Evolutionary conservation across 768 basidiomycete genomes (phyloP), one percentile per base, ranked within the genome.

Genomic region (Kwoniella dejecticola): DNA sequence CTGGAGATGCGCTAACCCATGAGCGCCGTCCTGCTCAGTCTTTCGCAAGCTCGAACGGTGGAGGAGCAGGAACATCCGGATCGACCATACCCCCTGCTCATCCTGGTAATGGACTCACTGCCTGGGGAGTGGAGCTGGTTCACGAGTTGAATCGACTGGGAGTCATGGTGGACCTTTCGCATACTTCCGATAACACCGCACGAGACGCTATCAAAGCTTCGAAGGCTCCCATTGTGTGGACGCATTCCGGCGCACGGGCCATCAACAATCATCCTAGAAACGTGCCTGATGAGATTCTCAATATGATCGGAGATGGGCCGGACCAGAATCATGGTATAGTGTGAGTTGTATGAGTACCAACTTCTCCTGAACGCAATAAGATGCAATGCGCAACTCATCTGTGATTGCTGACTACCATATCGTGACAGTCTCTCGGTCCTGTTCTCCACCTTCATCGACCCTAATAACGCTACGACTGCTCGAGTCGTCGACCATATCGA

Each of bases 81-180:
- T 42, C 40, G 2, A 29, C 44, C 1, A 46, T 69, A 2, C 19
- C 30, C 17, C 66, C 69, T 19, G 46, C 53, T 12, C 64, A 69
- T 38, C 53, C 64, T 6, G 53, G 55, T 12, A 62, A 70, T 42
- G 69, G 69, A 26, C 59, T 70, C 2, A 58, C 69, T 12, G 24
- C 29, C 11, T 56, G 64, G 24, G 69, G 69, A 19, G 17, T 27
- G 8, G 56, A 31, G 13, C 46, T 70, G 6, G 56, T 70, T 5
- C 21, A 29, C 3, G 69, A 70, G 29, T 27, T 70, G 33, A 70
- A 70, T 42, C 47, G 69, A 5, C 23, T 67, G 23, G 69, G 69
- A 17, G 62, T 70, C n/a, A 62, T 70, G 66, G 63, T 70, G 11
- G 69, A 70, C 40, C 59, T 70, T 3, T 64, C 66, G 1, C 69